Base-by-base conservation (phyloP, 306 rosid genomes). In the Medicago ruthenica region DNA sequence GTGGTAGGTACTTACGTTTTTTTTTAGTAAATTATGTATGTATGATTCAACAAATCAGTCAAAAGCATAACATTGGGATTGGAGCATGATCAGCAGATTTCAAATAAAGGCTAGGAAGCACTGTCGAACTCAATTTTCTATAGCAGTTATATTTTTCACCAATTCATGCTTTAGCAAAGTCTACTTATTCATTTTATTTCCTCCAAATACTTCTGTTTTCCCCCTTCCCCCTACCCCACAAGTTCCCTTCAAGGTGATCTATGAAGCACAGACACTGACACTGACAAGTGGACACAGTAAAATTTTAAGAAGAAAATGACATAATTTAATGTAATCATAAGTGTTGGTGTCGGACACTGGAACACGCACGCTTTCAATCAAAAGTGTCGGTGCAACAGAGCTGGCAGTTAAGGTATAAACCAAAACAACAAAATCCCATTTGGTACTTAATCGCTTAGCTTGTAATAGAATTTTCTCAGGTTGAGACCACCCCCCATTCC, bases 21-120 rank as follows among this genome's bases (percentile, higher is more conserved):
- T 47, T 78, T 48, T 78, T 16, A 60, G 58, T 41, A 53, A 76
- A 66, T 40, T 24, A 24, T 2, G 27, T 24, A 24, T 2, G 27
- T 67, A 76, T 41, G 75, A 40, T 59, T 79, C 34, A 53, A 55
- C 65, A 71, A 34, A 79, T 58, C 76, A 20, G 58, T 62, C 60
- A 68, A 83, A 83, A 83, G 85, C 57, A 45, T 55, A 60, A 75
- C 85, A 83, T 80, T 34, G 87, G 79, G 85, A 77, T 77, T 74
- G 63, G 76, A 70, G 78, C 41, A 74, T 9, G 77, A 16, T 31
- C 55, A 71, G 78, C 24, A 44, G 27, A 44, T 63, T 39, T 47
- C 21, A 71, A 69, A 63, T 59, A 60, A 80, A 48, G 50, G 48
- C 37, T 57, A 66, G 70, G 70, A 86, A 69, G 54, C 70, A 76